Base-by-base conservation (phyloP, 116 monocot species). In the Iris pallida region DNA sequence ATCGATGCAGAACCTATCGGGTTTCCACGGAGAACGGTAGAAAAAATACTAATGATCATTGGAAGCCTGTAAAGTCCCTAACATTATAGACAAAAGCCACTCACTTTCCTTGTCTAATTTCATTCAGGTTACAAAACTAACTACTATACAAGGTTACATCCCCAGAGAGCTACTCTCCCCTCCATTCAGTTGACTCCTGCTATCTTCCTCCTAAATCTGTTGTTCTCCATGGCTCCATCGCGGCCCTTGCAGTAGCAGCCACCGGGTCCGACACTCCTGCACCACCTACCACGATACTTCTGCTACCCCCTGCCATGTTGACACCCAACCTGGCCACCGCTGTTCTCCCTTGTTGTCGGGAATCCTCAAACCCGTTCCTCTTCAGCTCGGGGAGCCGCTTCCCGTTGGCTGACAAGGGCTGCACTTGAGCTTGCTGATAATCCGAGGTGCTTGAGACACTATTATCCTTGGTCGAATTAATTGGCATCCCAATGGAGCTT, bases 251-350 rank as follows among this genome's bases (percentile, higher is more conserved):
- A 30, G 30, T 30, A 30, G 88, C 83, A 6, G 79, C 79, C 40
- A 90, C 88, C 5, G 88, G 88, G 55, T 90, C 90, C 0, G 85
- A 77, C 1, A 85, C 81, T 14, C 70, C 81, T 42, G 61, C 61
- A 30, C 64, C 59, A 14, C 67, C 55, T 19, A 68, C 73, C 0
- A 89, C 49, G 41, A 88, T 58, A 20, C 70, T 68, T 9, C 73
- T 68, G 30, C 63, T 71, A 8, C 71, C 71, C 0, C 71, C 77
- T 12, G 73, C 70, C 19, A 66, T 47, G 15, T 74, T 74, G 0
- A 18, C 47, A 7, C 68, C 77, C 14, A 68, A 42, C 43, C 51
- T 44, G 12, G 43, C 17, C 4, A 61, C 49, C 43, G 41, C 20
- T 0, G 53, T 54, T 45, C 71, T 76, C 41, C 81, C 68, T 41